phyloP scores from a whole-genome alignment of 2,329 filamentous ascomycete species.

The Penicillium sp. region DNA sequence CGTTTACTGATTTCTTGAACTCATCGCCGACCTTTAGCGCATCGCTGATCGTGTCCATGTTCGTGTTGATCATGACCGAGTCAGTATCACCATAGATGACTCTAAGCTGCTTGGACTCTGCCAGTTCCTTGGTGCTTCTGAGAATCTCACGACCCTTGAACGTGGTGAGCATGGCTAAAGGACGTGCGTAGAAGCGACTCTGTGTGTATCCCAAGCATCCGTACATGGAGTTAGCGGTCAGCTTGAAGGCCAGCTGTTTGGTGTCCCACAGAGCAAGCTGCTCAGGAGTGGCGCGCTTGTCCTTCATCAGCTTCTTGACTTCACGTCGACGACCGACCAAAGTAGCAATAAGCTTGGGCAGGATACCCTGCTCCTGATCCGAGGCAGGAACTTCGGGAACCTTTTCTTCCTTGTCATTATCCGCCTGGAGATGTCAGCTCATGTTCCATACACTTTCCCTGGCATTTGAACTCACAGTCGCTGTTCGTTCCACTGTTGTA shows the following conservation, averaged over 20 bases:
- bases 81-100: conserved; percentile 99
- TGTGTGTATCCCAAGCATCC: conserved; percentile 94
- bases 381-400: conserved; percentile 73
- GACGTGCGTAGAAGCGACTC: conserved; percentile 92
- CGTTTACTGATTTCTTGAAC: conserved; percentile 91
- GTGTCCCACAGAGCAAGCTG: conserved; percentile 94
- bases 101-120: conserved; percentile 78
- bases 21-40: conserved; percentile 85
- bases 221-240: conserved; percentile 99
- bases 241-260: conserved; percentile 89
- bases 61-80: conserved; percentile 99
- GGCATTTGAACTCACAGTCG: conserved; percentile 54
- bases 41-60: conserved; percentile 83
- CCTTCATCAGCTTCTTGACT: conserved; percentile 95
- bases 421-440: no score
- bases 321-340: conserved; percentile 80
- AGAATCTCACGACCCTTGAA: conserved; percentile 97
- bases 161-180: conserved; percentile 88
- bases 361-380: conserved; percentile 69
- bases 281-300: conserved; percentile 73
- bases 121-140: conserved; percentile 86
- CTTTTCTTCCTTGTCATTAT: conserved; percentile 71
- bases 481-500: conserved; percentile 78
- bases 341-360: conserved; percentile 83
- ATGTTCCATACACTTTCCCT: no score